phyloP scores from a whole-genome alignment of 1,284 basidiomycete species.

The Marasmius tenuissimus region DNA sequence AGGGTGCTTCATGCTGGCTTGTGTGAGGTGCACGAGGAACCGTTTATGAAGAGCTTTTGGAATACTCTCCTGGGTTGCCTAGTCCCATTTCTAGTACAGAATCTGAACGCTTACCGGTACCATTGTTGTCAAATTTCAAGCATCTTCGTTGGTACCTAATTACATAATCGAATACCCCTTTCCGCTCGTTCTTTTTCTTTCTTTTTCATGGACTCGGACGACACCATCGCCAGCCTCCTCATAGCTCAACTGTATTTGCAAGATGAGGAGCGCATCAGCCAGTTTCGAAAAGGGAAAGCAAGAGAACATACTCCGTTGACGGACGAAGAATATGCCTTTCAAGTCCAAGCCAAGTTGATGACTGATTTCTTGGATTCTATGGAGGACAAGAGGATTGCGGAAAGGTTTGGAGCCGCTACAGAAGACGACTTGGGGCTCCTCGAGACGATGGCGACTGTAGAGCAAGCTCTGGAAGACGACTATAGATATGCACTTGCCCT shows the following conservation, averaged over 20 bases:
- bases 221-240: no score
- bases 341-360: not conserved
- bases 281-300: not conserved
- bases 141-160: no score
- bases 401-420: conserved; percentile 35
- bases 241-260: no score
- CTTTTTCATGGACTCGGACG: no score
- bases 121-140: no score
- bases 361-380: conserved; percentile 12
- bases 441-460: conserved; percentile 24
- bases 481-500: conserved; percentile 34
- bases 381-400: conserved; percentile 35
- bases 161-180: no score
- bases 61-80: not conserved
- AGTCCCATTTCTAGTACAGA: not conserved
- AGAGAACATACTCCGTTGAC: not conserved
- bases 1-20: conserved; percentile 30
- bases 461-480: conserved; percentile 33
- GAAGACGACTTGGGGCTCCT: conserved; percentile 24
- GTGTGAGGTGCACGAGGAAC: conserved; percentile 33
- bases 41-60: conserved; percentile 18
- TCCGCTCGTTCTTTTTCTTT: no score
- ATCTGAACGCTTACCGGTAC: not conserved
- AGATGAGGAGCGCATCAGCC: not conserved
- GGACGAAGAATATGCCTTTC: not conserved